These are phyloP conservation scores for Candida morakotiae DNA, from an alignment of 805 yeast species.

Conservation along the genomic window DNA sequence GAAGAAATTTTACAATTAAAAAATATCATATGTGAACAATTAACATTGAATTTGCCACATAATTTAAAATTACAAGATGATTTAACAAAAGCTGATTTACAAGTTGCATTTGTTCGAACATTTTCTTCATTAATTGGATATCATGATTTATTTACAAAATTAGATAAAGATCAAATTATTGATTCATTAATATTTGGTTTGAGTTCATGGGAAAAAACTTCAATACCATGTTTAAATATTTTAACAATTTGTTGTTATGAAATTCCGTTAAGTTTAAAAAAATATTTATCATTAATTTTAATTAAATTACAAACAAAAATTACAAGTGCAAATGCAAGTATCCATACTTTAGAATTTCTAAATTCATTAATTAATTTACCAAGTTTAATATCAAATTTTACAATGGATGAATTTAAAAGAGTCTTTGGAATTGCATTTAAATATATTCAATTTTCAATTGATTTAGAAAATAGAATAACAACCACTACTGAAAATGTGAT, in stretches of 20 bases:
- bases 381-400: constrained; percentile 63
- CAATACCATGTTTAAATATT: constrained; percentile 73
- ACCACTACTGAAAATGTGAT: constrained; percentile 9
- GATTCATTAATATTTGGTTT: constrained; percentile 57
- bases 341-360: constrained; percentile 74
- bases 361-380: constrained; percentile 65
- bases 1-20: constrained; percentile 39
- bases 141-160: constrained; percentile 47
- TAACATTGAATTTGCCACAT: constrained; percentile 47
- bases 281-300: constrained; percentile 62
- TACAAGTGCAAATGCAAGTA: constrained; percentile 62
- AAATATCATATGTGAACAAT: constrained; percentile 53
- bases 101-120: constrained; percentile 60
- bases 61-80: constrained; percentile 35
- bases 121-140: constrained; percentile 63
- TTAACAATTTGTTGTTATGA: constrained; percentile 78
- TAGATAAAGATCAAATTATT: constrained; percentile 61
- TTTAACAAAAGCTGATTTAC: constrained; percentile 56
- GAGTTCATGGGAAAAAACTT: constrained; percentile 74
- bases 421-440: constrained; percentile 83
- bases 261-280: constrained; percentile 67
- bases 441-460: constrained; percentile 68
- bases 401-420: constrained; percentile 70
- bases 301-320: constrained; percentile 73
- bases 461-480: constrained; percentile 29